Conservation (phyloP, 371 early-diverging fungal species). For the Gilbertella persicaria region DNA sequence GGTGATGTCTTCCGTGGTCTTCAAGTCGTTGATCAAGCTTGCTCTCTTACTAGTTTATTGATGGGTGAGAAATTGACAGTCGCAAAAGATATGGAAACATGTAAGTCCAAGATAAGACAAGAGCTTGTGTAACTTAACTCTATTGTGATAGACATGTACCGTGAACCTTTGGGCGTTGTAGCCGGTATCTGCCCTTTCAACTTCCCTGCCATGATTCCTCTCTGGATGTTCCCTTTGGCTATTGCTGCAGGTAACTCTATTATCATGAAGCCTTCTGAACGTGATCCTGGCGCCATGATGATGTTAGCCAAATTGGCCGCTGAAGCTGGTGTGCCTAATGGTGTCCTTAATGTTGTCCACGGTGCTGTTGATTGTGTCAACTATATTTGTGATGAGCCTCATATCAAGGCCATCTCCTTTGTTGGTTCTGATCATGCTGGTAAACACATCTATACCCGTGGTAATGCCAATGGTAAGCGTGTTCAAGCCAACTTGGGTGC, state of each 20-base stretch:
- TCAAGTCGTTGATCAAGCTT: constrained; percentile 92
- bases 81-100: constrained; percentile 95
- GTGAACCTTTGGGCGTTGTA: constrained; percentile 95
- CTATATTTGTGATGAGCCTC: constrained; percentile 86
- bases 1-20: constrained; percentile 90
- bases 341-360: constrained; percentile 94
- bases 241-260: constrained; percentile 34
- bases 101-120: constrained; percentile 26
- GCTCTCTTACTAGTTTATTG: constrained; percentile 74
- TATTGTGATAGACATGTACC: constrained; percentile 66
- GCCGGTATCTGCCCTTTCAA: constrained; percentile 97
- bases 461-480: constrained; percentile 91
- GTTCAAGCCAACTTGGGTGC: constrained; percentile 97
- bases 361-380: constrained; percentile 90
- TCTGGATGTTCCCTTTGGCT: constrained; percentile 95
- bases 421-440: constrained; percentile 91
- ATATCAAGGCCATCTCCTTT: constrained; percentile 92
- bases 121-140: neutral
- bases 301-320: constrained; percentile 88
- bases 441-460: constrained; percentile 85
- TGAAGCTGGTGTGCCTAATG: constrained; percentile 93
- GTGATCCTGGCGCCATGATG: constrained; percentile 95
- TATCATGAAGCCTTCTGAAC: constrained; percentile 77
- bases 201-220: constrained; percentile 96
- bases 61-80: constrained; percentile 90